Base-by-base conservation (phyloP, 345 rosid genomes). In the Dipteronia dyeriana region DNA sequence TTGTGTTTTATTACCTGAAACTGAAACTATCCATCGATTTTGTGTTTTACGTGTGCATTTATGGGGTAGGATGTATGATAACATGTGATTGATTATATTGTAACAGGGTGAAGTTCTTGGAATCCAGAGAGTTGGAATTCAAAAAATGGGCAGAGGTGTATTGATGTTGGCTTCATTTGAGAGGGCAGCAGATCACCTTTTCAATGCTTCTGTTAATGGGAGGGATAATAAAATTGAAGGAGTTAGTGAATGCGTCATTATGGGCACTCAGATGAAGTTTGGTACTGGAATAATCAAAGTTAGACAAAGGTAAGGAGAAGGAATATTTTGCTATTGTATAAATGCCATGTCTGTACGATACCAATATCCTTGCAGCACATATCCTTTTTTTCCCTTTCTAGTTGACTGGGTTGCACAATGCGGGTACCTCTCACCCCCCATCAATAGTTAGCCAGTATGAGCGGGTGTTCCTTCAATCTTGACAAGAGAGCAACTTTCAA, bases 91-190 rank as follows among this genome's bases (percentile, higher is more conserved):
- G 66, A 38, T 80, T 56, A n/a, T 34, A 34, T 80, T 67, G 56
- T 74, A 59, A 77, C 86, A 95, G 99, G 99, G 98, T 56, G 98
- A 94, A 83, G 95, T 96, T 80, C 97, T 96, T 65, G 99, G 99
- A 26, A 96, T 96, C 67, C 92, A 92, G 6, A 92, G 99, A 82
- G 88, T 83, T 61, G 99, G 99, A 51, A 90, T 96, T 83, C 95
- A 90, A 74, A 92, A 88, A 85, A 96, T 96, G 98, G 97, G 87
- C 80, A 92, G 90, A 84, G 90, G 97, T 73, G 90, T 92, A 34
- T 78, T 96, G 85, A 96, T 94, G 98, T 81, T 92, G 81, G 97
- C 99, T 77, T 94, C 97, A 65, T 96, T 96, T 72, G 98, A 94
- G 84, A 90, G 85, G 86, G 92, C 97, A 51, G 78, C 90, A 43